A percentile compares a stretch with the other conserved stretches of the same genome.
These are phyloP conservation scores for Ulota crispa DNA, from an alignment of 225 moss, liverwort and hornwort species.

Conservation along the genomic window DNA sequence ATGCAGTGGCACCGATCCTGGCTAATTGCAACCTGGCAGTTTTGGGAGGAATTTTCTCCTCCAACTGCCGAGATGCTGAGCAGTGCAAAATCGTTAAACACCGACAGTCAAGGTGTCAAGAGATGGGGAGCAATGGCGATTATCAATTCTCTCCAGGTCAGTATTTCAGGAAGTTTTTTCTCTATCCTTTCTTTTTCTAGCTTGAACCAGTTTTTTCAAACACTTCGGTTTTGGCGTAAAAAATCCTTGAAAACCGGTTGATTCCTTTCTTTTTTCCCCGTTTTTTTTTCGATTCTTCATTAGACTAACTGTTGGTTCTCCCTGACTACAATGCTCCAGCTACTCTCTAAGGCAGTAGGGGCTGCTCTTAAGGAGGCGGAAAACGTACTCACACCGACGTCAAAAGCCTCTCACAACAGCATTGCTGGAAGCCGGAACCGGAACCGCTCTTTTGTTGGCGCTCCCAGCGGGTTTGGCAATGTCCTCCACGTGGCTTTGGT, in stretches of 20 bases:
- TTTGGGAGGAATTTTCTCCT: slow-evolving; percentile 84
- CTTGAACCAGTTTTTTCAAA: no score
- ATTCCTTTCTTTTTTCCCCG: no score
- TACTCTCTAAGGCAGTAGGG: slow-evolving; percentile 61
- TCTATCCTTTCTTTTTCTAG: no score
- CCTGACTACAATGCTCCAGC: no score
- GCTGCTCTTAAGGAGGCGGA: slow-evolving; percentile 81
- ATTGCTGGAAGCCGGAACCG: slow-evolving; percentile 40
- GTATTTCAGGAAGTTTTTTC: no score
- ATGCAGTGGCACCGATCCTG: slow-evolving; percentile 96
- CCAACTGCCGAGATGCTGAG: slow-evolving; percentile 64
- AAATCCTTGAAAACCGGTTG: no score
- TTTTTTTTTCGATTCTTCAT: no score
- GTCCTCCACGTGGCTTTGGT: slow-evolving; percentile 87
- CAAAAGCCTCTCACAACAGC: slow-evolving; percentile 24
- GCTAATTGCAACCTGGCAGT: slow-evolving; percentile 91
- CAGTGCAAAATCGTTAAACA: slow-evolving; percentile 26
- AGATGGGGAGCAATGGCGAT: slow-evolving; percentile 98
- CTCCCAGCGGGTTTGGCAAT: slow-evolving; percentile 67
- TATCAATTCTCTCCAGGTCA: slow-evolving; percentile 67
- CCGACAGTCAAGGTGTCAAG: slow-evolving; percentile 65
- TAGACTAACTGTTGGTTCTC: no score
- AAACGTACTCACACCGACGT: slow-evolving; percentile 29
- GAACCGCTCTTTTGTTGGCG: slow-evolving; percentile 46
- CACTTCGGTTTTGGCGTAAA: no score